phyloP scores from a whole-genome alignment of 2,329 filamentous ascomycete species.

The Gremmenia infestans region DNA sequence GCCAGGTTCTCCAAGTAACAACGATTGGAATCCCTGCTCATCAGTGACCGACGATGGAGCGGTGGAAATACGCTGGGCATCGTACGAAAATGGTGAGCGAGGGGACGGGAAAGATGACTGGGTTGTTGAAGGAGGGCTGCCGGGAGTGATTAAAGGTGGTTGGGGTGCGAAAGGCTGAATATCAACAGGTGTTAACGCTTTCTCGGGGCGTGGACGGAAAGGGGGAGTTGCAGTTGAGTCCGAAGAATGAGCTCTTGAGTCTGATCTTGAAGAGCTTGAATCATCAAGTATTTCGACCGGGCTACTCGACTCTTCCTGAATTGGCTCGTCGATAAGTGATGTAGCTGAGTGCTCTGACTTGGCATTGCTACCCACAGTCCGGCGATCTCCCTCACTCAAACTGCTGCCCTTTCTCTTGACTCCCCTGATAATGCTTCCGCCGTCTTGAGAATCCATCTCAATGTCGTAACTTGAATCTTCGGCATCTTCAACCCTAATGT shows the following conservation, averaged over 20 bases:
- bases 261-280: constrained; percentile 32
- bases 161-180: constrained; percentile 40
- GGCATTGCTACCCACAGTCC: constrained; percentile 32
- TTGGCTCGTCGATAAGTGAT: constrained; percentile 48
- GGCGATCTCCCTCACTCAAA: constrained; percentile 38
- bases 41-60: constrained; percentile 70
- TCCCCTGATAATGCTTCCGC: constrained; percentile 26
- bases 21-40: constrained; percentile 64
- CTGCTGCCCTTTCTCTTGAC: constrained; percentile 43
- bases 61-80: constrained; percentile 68
- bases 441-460: constrained; percentile 29
- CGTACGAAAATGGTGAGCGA: constrained; percentile 62
- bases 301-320: constrained; percentile 42
- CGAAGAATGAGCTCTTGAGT: constrained; percentile 32
- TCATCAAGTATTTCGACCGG: constrained; percentile 37
- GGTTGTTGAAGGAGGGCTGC: constrained; percentile 61
- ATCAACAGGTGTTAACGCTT: constrained; percentile 48
- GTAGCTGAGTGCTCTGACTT: constrained; percentile 46
- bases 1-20: constrained; percentile 68
- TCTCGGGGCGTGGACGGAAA: constrained; percentile 22
- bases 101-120: constrained; percentile 56
- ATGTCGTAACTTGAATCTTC: constrained; percentile 36
- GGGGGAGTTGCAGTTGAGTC: constrained; percentile 30
- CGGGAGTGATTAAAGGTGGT: constrained; percentile 43
- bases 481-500: constrained; percentile 42